Percentiles rank a stretch among this genome's conserved stretches.
These are phyloP conservation scores for Hibiscus syriacus DNA, from an alignment of 345 rosid species.

Conservation along the genomic window DNA sequence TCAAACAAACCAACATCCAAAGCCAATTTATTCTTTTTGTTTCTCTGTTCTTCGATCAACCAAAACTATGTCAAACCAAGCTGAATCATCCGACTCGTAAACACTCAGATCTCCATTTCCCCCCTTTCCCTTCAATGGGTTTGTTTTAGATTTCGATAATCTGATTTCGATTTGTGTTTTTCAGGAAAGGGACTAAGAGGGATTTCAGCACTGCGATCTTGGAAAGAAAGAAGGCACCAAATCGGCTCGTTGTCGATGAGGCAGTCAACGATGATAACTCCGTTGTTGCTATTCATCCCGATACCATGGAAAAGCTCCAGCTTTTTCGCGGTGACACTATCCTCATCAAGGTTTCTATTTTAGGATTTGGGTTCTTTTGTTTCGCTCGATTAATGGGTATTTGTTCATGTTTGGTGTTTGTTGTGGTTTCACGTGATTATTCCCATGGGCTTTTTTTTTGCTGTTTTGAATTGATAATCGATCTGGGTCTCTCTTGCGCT, in stretches of 20 bases:
- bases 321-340: slow-evolving; percentile 94
- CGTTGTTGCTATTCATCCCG: slow-evolving; percentile 74
- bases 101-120: slow-evolving; percentile 39
- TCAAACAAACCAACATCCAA: slow-evolving; percentile 2
- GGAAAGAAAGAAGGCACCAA: slow-evolving; percentile 85
- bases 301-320: slow-evolving; percentile 97
- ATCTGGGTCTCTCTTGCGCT: neutral
- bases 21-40: neutral
- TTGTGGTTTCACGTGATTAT: neutral
- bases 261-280: slow-evolving; percentile 88
- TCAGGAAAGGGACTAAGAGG: slow-evolving; percentile 71
- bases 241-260: slow-evolving; percentile 88
- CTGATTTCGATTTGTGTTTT: slow-evolving; percentile 9
- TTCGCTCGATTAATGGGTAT: neutral
- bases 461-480: neutral
- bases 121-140: neutral
- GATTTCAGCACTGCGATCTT: slow-evolving; percentile 89
- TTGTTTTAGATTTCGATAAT: neutral
- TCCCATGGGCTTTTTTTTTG: too few species aligned
- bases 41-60: neutral
- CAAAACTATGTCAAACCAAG: slow-evolving; percentile 51
- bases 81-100: slow-evolving; percentile 87
- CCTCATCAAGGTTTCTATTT: slow-evolving; percentile 58
- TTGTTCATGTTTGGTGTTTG: neutral
- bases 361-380: neutral